phyloP scores from a whole-genome alignment of 352 stramenopile genomes.

The Phytopythium oedochilum region DNA sequence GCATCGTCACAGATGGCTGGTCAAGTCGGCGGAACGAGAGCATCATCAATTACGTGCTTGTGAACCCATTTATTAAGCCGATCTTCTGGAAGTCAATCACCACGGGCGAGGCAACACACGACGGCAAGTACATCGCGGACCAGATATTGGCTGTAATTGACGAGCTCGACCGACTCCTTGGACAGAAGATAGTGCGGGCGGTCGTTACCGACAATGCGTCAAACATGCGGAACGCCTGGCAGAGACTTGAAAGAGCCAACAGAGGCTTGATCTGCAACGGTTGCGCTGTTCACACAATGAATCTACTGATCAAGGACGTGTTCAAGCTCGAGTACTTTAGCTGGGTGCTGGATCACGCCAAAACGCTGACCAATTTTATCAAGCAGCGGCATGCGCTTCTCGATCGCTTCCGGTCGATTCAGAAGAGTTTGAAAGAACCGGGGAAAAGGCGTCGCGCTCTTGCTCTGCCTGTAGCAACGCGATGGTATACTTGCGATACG shows the following conservation, averaged over 20 bases:
- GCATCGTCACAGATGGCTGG: conserved; percentile 10
- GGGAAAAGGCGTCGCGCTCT: background rate
- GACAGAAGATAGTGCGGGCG: background rate
- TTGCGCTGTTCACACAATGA: conserved; percentile 8
- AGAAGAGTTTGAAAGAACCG: background rate
- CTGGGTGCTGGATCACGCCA: background rate
- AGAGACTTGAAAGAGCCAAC: background rate
- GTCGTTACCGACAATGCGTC: conserved; percentile 12
- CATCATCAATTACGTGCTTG: conserved; percentile 7
- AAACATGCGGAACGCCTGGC: conserved; percentile 9
- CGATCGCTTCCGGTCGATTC: conserved; percentile 3
- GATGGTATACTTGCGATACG: conserved; percentile 7
- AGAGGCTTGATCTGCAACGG: conserved; percentile 7
- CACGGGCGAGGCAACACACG: background rate
- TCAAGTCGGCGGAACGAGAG: conserved; percentile 4
- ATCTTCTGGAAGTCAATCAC: conserved; percentile 8
- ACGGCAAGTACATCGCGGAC: background rate
- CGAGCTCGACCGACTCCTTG: background rate
- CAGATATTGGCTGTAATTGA: conserved; percentile 4
- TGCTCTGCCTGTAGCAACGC: conserved; percentile 1
- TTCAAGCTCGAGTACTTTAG: conserved; percentile 6
- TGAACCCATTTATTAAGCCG: background rate
- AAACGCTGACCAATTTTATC: conserved; percentile 8
- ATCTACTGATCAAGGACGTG: conserved; percentile 15
- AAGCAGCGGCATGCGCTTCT: background rate